Base-by-base conservation (phyloP, 257 asterid species). In the Lavandula angustifolia region DNA sequence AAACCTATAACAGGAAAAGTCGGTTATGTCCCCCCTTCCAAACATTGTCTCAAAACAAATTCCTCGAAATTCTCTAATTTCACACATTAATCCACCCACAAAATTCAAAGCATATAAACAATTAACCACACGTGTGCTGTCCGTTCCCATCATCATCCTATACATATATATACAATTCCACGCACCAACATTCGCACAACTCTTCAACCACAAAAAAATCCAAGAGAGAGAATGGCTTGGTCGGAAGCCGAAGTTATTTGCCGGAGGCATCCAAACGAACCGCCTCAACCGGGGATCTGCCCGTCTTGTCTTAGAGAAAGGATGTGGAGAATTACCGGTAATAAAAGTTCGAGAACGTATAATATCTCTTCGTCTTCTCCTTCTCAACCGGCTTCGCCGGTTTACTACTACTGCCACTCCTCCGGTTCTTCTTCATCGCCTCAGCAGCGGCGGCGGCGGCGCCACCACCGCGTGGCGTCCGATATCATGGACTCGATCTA, bases 281-380 rank as follows among this genome's bases (percentile, higher is more conserved):
- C 32, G 51, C 91, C 88, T 37, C 87, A 78, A 8, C 87, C 91
- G 0, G 96, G 96, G 17, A 67, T 87, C 50, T 87, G 96, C 72
- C 83, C 85, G 0, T 78, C 85, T 40, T 87, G 94, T 44, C 72
- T 87, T 2, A 54, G 82, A 18, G 91, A 87, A 16, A 78, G 81
- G 47, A 75, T 87, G 2, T 65, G 81, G 1, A 75, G 49, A 47
- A 65, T 87, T 1, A 53, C 81, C 1, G 69, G 68, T 12, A 44
- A 50, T 42, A 37, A 38, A 47, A 29, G 16, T 5, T 17, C 52
- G 41, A 4, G 44, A 10, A 7, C 9, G 0, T 59, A 2, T 7
- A 48, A 44, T 2, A 29, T 11, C 47, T 60, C 57, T 12, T 65
- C 81, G 0, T 57, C 58, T 18, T 53, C 79, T 33, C 38, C 75